Base-by-base conservation (phyloP, 805 yeast genomes). In the Sugiyamaella boreocaroliniensis region DNA sequence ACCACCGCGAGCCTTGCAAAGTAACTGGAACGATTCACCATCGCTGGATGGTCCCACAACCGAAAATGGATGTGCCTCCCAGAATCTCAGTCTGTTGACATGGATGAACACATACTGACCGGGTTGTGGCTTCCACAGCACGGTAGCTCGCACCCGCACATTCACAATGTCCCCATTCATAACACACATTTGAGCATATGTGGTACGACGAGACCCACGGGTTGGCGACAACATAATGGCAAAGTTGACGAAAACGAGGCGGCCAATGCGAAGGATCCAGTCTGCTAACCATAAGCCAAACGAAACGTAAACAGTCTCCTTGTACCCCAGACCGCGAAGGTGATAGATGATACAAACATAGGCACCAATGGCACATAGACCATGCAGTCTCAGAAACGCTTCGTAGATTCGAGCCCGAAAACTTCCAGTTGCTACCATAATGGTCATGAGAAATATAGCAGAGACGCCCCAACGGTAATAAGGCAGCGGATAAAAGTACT, bases 51-150 rank as follows among this genome's bases (percentile, higher is more conserved):
- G 60, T 16, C 77, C 74, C 15, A 78, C 70, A 16, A 77, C 70
- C 0, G 86, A 81, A 58, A 83, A 83, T 2, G 89, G 89, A 64
- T 83, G 88, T 0, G 86, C 80, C 59, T 83, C 83, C 80, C 83
- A 79, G 60, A 80, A 78, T 59, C 77, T 66, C 37, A 69, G 57
- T 44, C 73, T 70, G 34, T 61, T 68, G 44, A 80, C 72, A 58
- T 78, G 80, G 16, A 83, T 64, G 68, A 79, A 83, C 29, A 80
- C 80, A 64, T 79, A 83, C 20, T 83, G 82, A 1, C 88, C 88
- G 0, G 86, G 84, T 47, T 67, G 66, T 4, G 77, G 72, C 20
- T 72, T 70, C 83, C 86, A 83, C 59, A 73, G 65, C 2, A 72
- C 69, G 1, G 86, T 82, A 43, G 73, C 75, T 16, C 76, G 76